A percentile compares a stretch with the other conserved stretches of the same genome.
These are phyloP conservation scores for Botryotinia calthae DNA, from an alignment of 2,329 filamentous ascomycete species.

Conservation along the genomic window DNA sequence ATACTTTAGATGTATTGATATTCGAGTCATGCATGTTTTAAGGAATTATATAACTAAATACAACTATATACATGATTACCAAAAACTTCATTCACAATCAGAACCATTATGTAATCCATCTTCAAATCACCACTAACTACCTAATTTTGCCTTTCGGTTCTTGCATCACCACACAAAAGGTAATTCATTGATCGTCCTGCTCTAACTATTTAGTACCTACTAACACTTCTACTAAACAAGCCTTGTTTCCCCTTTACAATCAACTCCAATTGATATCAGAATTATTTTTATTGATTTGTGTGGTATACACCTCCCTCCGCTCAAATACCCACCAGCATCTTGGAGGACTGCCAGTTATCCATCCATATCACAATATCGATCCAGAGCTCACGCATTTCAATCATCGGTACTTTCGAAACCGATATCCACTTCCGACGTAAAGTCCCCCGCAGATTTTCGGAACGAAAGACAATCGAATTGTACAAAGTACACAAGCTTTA, in stretches of 20 bases:
- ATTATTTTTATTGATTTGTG: background rate
- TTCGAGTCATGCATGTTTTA: background rate
- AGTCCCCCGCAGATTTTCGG: constrained; percentile 11
- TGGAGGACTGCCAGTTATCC: background rate
- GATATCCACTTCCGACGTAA: constrained; percentile 1
- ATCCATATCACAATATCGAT: constrained; percentile 1
- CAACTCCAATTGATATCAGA: background rate
- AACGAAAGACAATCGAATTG: constrained; percentile 10
- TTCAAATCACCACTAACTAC: background rate
- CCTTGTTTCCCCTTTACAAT: background rate
- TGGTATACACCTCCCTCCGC: background rate
- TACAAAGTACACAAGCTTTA: constrained; percentile 2
- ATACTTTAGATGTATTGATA: background rate
- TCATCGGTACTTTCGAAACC: background rate
- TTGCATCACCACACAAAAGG: background rate
- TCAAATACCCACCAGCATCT: background rate
- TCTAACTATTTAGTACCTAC: background rate
- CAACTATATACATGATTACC: background rate
- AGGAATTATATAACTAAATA: too few species aligned
- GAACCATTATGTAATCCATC: background rate
- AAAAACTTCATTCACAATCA: background rate
- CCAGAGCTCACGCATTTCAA: background rate
- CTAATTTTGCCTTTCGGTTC: background rate
- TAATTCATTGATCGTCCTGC: background rate
- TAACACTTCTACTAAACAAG: background rate